phyloP scores from a whole-genome alignment of 75 land plant species.

The Selaginella moellendorffii region DNA sequence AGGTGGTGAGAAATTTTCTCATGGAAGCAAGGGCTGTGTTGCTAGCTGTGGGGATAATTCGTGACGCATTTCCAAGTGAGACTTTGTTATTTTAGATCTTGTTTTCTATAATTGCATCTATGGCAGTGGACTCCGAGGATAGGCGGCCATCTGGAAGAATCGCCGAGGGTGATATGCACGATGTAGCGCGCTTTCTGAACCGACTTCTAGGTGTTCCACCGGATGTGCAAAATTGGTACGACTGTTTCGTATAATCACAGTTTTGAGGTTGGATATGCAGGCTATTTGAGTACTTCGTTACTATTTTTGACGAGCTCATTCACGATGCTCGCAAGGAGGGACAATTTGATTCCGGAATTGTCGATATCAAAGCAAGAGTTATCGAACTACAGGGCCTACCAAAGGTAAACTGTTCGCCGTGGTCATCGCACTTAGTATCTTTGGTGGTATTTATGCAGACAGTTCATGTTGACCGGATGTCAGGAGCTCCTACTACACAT shows the following conservation, averaged over 20 bases:
- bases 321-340: constrained; percentile 84
- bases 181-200: constrained; percentile 86
- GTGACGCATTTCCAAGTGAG: constrained; percentile 58
- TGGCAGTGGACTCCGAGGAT: constrained; percentile 18
- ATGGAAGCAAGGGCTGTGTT: constrained; percentile 58
- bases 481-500: constrained; percentile 74
- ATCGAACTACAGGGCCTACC: constrained; percentile 59
- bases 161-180: constrained; percentile 78
- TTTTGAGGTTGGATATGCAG: constrained; percentile 33
- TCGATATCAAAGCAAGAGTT: constrained; percentile 64
- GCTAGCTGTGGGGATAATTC: constrained; percentile 71
- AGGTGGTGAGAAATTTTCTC: constrained; percentile 40
- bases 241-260: neutral
- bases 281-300: constrained; percentile 73
- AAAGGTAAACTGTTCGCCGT: constrained; percentile 32
- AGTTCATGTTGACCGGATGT: constrained; percentile 72
- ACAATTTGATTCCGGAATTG: constrained; percentile 84
- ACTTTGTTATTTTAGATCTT: constrained; percentile 6
- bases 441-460: constrained; percentile 32
- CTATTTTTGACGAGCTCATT: constrained; percentile 61
- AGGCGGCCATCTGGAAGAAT: constrained; percentile 69
- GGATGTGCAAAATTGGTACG: constrained; percentile 75
- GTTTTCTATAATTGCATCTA: neutral
- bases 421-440: neutral
- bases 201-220: constrained; percentile 77